phyloP scores from a whole-genome alignment of 495 filamentous ascomycete genomes.

The Penicillium mononematosum region DNA sequence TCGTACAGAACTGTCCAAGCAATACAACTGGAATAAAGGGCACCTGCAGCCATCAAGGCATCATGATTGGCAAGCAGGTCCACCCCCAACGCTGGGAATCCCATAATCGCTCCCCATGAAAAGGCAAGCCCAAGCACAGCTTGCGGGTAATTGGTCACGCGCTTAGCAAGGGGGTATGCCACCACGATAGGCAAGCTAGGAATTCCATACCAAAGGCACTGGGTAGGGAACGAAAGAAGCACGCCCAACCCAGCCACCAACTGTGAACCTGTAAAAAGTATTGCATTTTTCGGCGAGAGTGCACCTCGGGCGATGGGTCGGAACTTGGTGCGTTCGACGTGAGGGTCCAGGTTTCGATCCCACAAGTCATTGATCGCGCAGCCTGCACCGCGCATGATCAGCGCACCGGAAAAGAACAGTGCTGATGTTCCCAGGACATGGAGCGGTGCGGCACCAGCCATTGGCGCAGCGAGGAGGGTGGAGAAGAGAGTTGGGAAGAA shows the following conservation, averaged over 20 bases:
- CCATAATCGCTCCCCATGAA: slow-evolving; percentile 96
- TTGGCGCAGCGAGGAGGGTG: slow-evolving; percentile 57
- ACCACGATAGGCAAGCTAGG: slow-evolving; percentile 81
- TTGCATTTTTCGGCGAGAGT: slow-evolving; percentile 67
- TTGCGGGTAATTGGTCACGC: slow-evolving; percentile 93
- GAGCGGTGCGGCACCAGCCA: slow-evolving; percentile 60
- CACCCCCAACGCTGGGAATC: slow-evolving; percentile 87
- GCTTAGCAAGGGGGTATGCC: slow-evolving; percentile 87
- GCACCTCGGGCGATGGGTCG: slow-evolving; percentile 88
- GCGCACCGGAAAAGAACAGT: slow-evolving; percentile 82
- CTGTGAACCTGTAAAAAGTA: slow-evolving; percentile 81
- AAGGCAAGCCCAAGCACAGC: slow-evolving; percentile 89
- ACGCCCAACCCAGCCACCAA: slow-evolving; percentile 77
- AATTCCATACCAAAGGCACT: slow-evolving; percentile 83
- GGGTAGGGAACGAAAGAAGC: slow-evolving; percentile 80
- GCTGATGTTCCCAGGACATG: slow-evolving; percentile 62
- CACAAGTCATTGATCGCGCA: slow-evolving; percentile 98
- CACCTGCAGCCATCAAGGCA: slow-evolving; percentile 64
- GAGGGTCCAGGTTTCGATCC: slow-evolving; percentile 90
- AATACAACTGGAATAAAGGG: slow-evolving; percentile 81
- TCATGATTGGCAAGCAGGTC: slow-evolving; percentile 67
- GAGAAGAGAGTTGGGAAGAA: slow-evolving; percentile 95
- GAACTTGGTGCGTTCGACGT: slow-evolving; percentile 81
- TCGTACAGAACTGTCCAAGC: slow-evolving; percentile 96
- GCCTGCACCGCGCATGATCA: slow-evolving; percentile 97